Base-by-base conservation (phyloP, 2,329 filamentous ascomycete genomes). In the Xylaria hypoxylon region DNA sequence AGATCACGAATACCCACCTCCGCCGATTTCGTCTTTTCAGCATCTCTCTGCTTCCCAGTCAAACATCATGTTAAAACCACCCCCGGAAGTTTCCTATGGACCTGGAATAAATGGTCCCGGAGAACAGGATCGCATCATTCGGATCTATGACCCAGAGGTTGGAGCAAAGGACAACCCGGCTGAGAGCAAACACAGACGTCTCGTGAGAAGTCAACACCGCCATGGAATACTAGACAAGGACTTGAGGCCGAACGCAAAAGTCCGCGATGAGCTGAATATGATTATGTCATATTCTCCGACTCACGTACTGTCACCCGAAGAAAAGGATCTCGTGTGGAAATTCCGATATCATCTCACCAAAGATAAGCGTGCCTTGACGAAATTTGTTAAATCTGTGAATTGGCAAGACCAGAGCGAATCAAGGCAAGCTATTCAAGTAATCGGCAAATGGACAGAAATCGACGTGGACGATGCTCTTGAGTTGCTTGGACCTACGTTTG, bases 381-480 rank as follows among this genome's bases (percentile, higher is more conserved):
- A 99, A 75, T 97, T 99, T 73, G 93, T 98, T 77, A 99, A 98
- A 79, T 97, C 95, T 0, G 95, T 97, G 44, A 94, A 96, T 71
- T 99, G 96, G 95, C 89, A 88, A 56, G 95, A 97, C 77, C 86
- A 88, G 52, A 89, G 89, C 68, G 95, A 99, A 82, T 90, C 92
- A 3, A 90, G 92, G 65, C 94, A 97, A 80, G 94, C 95, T 5
- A 92, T 96, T 26, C 93, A 96, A 68, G 89, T 99, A 4, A 85
- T 99, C 19, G 89, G 91, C 0, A 95, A 94, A 73, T 99, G 96
- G 96, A 96, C 92, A 0, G 93, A 97, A 71, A 97, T 99, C 65
- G 96, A 98, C 76, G 90, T 99, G 5, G 96, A 99, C 74, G 96
- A 98, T 81, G 96, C 95, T 19, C 85, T 99, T 50, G 96, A 99